Conservation (phyloP, 176 grass and related monocot species). For the Ampelocalamus luodianensis region DNA sequence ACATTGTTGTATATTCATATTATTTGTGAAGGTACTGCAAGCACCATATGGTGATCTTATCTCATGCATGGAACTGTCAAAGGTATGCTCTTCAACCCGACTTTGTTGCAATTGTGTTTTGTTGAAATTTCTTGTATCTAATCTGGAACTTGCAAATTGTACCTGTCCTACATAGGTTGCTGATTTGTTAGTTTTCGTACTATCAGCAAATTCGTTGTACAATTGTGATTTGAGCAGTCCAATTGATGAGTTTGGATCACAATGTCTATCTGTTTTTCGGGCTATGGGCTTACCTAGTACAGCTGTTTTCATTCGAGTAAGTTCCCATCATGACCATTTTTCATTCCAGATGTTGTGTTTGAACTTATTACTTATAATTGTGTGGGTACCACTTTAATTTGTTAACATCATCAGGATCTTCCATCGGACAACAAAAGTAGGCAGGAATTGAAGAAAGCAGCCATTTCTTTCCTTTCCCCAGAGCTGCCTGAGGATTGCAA, state of each 20-base stretch:
- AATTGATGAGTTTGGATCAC: constrained; percentile 77
- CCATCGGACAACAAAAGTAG: constrained; percentile 82
- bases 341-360: neutral
- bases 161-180: constrained; percentile 70
- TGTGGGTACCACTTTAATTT: constrained; percentile 17
- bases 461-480: constrained; percentile 71
- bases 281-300: constrained; percentile 87
- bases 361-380: constrained; percentile 4
- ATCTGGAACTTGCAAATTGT: constrained; percentile 42
- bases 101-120: constrained; percentile 10
- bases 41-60: constrained; percentile 92
- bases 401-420: constrained; percentile 72
- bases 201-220: constrained; percentile 83
- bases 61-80: constrained; percentile 93
- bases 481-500: constrained; percentile 96
- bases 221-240: constrained; percentile 50
- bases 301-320: constrained; percentile 87
- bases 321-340: constrained; percentile 31
- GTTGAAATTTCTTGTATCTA: constrained; percentile 40
- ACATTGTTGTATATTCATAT: constrained; percentile 26
- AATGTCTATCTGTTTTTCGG: constrained; percentile 87
- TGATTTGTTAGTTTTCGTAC: constrained; percentile 83
- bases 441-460: constrained; percentile 86
- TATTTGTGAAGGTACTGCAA: constrained; percentile 78
- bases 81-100: constrained; percentile 56